Evolutionary conservation across 2,329 filamentous ascomycete genomes (phyloP).

Genomic region (Ophiostoma himal-ulmi): DNA sequence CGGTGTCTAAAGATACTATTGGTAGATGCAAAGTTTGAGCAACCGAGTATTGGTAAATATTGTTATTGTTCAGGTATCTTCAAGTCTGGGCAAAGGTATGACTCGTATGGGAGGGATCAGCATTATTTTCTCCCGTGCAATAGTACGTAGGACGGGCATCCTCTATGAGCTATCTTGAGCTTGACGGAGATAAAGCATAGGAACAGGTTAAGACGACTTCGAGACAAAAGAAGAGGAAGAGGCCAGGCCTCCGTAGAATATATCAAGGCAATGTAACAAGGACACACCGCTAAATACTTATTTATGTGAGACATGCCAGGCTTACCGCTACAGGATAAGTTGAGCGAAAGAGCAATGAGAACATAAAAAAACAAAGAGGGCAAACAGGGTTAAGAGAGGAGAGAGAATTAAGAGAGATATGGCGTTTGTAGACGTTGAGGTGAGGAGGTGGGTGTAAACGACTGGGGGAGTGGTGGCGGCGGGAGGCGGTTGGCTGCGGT

Average conservation of each 20-base stretch:
- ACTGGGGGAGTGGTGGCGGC: background rate
- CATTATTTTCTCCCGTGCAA: background rate
- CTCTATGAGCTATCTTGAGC: background rate
- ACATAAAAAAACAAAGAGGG: background rate
- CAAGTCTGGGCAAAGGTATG: background rate
- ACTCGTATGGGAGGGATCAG: background rate
- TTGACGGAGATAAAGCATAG: background rate
- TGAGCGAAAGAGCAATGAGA: background rate
- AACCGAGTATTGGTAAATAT: background rate
- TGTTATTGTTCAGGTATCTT: background rate
- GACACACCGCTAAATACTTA: background rate
- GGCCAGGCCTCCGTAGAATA: background rate
- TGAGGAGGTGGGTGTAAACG: background rate
- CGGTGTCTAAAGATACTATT: background rate
- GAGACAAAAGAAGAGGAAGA: background rate
- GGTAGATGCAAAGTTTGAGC: background rate
- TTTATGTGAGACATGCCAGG: background rate
- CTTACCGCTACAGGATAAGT: background rate
- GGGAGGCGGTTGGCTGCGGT: background rate
- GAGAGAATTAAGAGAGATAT: background rate
- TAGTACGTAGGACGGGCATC: background rate
- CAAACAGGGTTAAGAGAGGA: background rate
- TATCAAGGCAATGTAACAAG: background rate
- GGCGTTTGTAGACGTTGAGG: conserved; percentile 3
- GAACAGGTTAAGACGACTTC: background rate